Evolutionary conservation across 2,329 filamentous ascomycete genomes (phyloP).

Genomic region (Colletotrichum eleusines): DNA sequence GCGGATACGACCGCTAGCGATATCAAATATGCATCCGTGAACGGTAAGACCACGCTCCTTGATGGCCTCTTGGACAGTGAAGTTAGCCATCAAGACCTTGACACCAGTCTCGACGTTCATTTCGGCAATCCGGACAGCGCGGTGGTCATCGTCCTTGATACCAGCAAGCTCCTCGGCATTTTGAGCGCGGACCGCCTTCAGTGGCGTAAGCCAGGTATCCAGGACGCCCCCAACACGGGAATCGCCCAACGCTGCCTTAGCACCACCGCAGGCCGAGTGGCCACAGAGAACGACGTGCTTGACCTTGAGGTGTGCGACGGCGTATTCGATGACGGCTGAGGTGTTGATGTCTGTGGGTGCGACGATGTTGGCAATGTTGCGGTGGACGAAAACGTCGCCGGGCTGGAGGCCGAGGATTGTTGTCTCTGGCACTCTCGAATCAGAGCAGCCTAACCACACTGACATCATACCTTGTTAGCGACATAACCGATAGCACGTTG

Average conservation of each 20-base stretch:
- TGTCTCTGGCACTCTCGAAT: constrained; percentile 87
- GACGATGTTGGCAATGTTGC: constrained; percentile 90
- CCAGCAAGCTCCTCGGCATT: constrained; percentile 68
- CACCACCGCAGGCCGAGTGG: constrained; percentile 77
- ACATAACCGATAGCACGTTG: background rate
- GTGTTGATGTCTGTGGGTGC: constrained; percentile 81
- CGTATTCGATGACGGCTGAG: constrained; percentile 82
- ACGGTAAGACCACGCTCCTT: constrained; percentile 77
- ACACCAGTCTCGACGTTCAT: constrained; percentile 81
- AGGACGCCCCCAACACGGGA: constrained; percentile 64
- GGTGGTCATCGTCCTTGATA: constrained; percentile 65
- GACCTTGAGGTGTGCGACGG: constrained; percentile 78
- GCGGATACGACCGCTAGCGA: constrained; percentile 60
- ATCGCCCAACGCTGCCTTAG: constrained; percentile 67
- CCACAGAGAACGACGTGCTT: constrained; percentile 79
- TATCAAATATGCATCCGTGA: constrained; percentile 83
- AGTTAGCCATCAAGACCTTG: constrained; percentile 75
- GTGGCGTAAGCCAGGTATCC: constrained; percentile 67
- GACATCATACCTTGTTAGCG: background rate
- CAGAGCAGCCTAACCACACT: constrained; percentile 90
- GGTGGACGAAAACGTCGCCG: constrained; percentile 89
- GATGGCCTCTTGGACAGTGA: constrained; percentile 77
- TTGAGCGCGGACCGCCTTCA: constrained; percentile 57
- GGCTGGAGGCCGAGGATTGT: constrained; percentile 82
- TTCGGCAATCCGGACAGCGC: constrained; percentile 75